phyloP scores from a whole-genome alignment of 805 yeast species.

The Kodamaea neixiangensis region DNA sequence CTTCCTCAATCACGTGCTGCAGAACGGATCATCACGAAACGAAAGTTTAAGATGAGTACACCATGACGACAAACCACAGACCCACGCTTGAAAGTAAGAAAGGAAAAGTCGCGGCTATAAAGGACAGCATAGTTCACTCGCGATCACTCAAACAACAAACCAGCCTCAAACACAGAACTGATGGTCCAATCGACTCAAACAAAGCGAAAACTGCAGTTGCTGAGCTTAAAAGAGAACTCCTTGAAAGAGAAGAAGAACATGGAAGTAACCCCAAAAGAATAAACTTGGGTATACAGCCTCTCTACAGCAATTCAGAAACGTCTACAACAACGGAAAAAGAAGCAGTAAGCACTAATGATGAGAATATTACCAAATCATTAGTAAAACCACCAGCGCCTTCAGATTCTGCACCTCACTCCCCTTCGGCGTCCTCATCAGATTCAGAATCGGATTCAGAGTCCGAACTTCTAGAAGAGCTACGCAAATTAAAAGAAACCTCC shows the following conservation, averaged over 20 bases:
- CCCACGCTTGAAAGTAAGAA: constrained; percentile 45
- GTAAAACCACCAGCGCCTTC: neutral
- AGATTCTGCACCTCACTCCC: too few relatives aligned
- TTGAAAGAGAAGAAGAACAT: constrained; percentile 14
- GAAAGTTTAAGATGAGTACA: neutral
- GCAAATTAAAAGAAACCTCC: neutral
- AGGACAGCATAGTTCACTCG: constrained; percentile 38
- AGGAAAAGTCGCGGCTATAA: constrained; percentile 33
- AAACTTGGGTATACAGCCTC: neutral
- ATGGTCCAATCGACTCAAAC: constrained; percentile 20
- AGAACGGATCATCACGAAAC: neutral
- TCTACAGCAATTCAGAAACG: neutral
- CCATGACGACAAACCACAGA: constrained; percentile 45
- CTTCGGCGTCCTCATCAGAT: neutral
- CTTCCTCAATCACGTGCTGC: neutral
- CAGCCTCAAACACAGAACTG: constrained; percentile 32
- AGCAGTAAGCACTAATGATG: neutral
- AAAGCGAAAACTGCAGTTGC: constrained; percentile 22
- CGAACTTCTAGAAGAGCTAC: constrained; percentile 9
- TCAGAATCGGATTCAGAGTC: constrained; percentile 8
- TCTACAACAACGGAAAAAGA: neutral
- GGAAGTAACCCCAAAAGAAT: neutral
- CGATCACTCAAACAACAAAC: constrained; percentile 35
- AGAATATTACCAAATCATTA: neutral
- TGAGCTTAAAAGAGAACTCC: constrained; percentile 24